A percentile compares a stretch with the other conserved stretches of the same genome.
phyloP scores from a whole-genome alignment of 371 early-diverging fungal genomes.

The Mucor irregularis region DNA sequence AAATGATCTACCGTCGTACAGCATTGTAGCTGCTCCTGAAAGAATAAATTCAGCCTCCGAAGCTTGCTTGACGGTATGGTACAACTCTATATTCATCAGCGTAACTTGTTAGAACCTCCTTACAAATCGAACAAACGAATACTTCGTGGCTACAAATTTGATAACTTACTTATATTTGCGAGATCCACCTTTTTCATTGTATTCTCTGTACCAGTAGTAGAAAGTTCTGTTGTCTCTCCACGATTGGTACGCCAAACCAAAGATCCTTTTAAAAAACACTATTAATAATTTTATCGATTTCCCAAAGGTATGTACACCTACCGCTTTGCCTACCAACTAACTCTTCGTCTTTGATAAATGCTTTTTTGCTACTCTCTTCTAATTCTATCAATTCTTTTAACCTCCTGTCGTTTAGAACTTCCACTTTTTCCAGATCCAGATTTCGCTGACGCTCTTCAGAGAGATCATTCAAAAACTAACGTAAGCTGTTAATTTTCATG shows the following conservation, averaged over 20 bases:
- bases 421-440: constrained; percentile 4
- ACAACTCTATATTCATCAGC: too few species aligned
- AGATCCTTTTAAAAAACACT: constrained; percentile 42
- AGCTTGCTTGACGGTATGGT: background rate
- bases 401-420: constrained; percentile 25
- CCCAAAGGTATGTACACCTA: background rate
- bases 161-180: background rate
- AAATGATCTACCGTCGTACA: background rate
- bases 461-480: constrained; percentile 9
- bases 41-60: background rate
- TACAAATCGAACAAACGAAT: too few species aligned
- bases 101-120: too few species aligned
- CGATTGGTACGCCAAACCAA: constrained; percentile 49
- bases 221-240: constrained; percentile 35
- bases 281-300: background rate
- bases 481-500: background rate
- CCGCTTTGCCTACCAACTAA: constrained; percentile 56
- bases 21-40: constrained; percentile 1
- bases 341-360: constrained; percentile 30
- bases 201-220: background rate
- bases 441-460: constrained; percentile 18
- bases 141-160: too few species aligned
- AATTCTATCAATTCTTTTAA: constrained; percentile 46
- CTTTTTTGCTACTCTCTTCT: constrained; percentile 24
- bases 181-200: background rate